These are phyloP conservation scores for Orychophragmus violaceus DNA, from an alignment of 345 rosid genomes.

Conservation along the genomic window DNA sequence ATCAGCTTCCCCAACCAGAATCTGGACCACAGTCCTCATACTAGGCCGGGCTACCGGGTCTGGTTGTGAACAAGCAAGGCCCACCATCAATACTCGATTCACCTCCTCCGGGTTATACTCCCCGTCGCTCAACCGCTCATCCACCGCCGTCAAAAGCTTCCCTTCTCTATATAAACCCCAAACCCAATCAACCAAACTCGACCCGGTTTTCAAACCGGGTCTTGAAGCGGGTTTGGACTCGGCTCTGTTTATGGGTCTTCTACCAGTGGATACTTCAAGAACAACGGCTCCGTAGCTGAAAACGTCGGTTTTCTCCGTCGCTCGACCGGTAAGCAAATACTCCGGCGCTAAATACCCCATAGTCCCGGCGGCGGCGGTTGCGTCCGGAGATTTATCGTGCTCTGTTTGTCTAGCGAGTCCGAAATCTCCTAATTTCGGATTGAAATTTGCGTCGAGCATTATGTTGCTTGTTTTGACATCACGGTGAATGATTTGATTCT, in stretches of 20 bases:
- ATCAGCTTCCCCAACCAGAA: slow-evolving; percentile 81
- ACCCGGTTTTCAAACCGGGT: slow-evolving; percentile 30
- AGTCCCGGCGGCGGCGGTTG: slow-evolving; percentile 94
- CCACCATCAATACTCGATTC: slow-evolving; percentile 62
- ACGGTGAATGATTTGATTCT: slow-evolving; percentile 90
- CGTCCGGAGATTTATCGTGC: slow-evolving; percentile 89
- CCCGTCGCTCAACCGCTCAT: slow-evolving; percentile 51
- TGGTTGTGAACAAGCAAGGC: slow-evolving; percentile 90
- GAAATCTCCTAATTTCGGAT: slow-evolving; percentile 85
- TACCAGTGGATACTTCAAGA: slow-evolving; percentile 77
- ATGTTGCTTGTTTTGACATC: slow-evolving; percentile 90
- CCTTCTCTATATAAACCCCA: slow-evolving; percentile 90
- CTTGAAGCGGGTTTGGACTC: slow-evolving; percentile 30
- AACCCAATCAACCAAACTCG: slow-evolving; percentile 95
- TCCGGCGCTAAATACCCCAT: slow-evolving; percentile 99
- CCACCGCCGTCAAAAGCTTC: slow-evolving; percentile 57
- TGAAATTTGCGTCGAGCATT: slow-evolving; percentile 84
- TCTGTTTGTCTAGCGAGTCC: slow-evolving; percentile 85
- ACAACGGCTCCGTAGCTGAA: slow-evolving; percentile 93
- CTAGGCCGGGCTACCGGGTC: slow-evolving; percentile 80
- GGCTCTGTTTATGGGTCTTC: slow-evolving; percentile 69
- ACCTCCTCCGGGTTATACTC: slow-evolving; percentile 56
- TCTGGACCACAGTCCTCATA: slow-evolving; percentile 82
- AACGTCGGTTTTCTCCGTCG: slow-evolving; percentile 82
- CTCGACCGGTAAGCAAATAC: slow-evolving; percentile 82